Percentiles rank a stretch among this genome's conserved stretches.
Conservation (phyloP, 441 rosid species). For the Gossypium davidsonii region DNA sequence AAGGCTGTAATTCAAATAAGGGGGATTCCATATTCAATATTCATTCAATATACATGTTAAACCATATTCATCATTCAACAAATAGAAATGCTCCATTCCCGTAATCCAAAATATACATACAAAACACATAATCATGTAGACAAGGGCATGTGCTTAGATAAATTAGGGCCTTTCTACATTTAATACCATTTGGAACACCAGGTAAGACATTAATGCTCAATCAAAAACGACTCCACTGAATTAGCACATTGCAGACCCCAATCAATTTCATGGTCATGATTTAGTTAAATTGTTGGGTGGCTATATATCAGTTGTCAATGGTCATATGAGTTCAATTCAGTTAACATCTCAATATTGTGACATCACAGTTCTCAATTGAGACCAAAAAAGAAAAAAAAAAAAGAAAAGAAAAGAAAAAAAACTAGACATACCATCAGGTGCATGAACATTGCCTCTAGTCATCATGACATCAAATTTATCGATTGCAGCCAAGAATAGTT, state of each 20-base stretch:
- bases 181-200: neutral
- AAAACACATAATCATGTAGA: neutral
- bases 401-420: neutral
- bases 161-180: neutral
- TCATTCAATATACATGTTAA: neutral
- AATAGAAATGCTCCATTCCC: neutral
- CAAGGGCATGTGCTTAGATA: neutral
- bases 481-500: conserved; percentile 66
- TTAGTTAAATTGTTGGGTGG: neutral
- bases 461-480: conserved; percentile 66
- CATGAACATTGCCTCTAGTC: conserved; percentile 54
- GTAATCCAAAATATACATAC: neutral
- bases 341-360: neutral
- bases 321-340: neutral
- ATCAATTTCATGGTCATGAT: neutral
- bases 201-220: neutral
- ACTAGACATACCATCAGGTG: conserved; percentile 48
- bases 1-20: conserved; percentile 41
- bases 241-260: neutral
- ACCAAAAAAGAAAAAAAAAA: neutral
- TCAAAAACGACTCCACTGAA: neutral
- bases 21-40: neutral
- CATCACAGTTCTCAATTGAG: neutral
- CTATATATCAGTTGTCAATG: neutral
- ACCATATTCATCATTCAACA: neutral